Conservation (phyloP, 768 basidiomycete species). For the Mycena amicta region DNA sequence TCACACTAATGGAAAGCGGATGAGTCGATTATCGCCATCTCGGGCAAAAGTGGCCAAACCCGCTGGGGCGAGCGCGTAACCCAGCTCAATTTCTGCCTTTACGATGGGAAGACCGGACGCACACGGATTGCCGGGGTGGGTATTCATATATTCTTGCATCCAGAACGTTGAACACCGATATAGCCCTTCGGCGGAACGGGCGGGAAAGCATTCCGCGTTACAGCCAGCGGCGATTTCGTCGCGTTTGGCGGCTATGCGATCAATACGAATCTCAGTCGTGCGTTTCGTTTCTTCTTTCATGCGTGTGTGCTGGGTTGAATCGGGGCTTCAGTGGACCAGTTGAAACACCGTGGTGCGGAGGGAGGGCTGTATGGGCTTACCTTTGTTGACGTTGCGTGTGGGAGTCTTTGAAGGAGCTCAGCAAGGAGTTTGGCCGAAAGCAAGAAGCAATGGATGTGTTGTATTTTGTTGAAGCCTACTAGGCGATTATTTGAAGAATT, state of each 20-base stretch:
- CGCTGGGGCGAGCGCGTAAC: background rate
- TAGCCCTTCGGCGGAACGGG: background rate
- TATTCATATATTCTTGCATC: background rate
- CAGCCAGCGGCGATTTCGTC: slow-evolving; percentile 2
- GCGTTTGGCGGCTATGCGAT: slow-evolving; percentile 1
- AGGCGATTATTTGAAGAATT: no score
- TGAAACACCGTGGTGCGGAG: no score
- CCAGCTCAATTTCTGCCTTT: background rate
- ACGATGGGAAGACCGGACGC: background rate
- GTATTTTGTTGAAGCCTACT: no score
- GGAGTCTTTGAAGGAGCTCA: no score
- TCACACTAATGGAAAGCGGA: no score
- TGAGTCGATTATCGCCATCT: background rate
- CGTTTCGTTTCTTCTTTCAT: no score
- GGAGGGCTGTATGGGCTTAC: no score
- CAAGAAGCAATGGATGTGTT: no score
- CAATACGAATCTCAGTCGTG: background rate
- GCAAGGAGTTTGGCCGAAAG: no score
- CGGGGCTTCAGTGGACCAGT: no score
- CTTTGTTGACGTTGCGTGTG: no score
- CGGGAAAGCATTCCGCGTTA: background rate
- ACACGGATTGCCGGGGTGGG: background rate
- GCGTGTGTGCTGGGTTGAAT: no score
- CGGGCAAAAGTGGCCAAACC: background rate
- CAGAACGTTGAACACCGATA: background rate